Conservation (phyloP, 805 yeast species). For the Saccharomycodes ludwigii region DNA sequence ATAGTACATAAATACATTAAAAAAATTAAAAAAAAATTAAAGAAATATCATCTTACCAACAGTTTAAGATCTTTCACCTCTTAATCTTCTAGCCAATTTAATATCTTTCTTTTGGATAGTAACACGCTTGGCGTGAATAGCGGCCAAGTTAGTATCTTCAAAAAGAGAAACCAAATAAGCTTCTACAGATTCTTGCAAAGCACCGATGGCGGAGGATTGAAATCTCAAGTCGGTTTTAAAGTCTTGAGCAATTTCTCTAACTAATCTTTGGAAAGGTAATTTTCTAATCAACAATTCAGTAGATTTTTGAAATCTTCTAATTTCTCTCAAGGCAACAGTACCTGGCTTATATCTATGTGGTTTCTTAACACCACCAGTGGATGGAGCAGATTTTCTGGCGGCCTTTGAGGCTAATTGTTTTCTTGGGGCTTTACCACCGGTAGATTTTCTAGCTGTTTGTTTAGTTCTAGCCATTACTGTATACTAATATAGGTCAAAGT, state of each 20-base stretch:
- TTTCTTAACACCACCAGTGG: constrained; percentile 85
- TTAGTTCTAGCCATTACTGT: constrained; percentile 76
- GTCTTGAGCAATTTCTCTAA: constrained; percentile 90
- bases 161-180: constrained; percentile 91
- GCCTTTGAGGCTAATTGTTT: constrained; percentile 84
- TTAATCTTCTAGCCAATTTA: constrained; percentile 92
- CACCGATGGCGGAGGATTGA: constrained; percentile 95
- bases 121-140: constrained; percentile 97
- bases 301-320: constrained; percentile 92
- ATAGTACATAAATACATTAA: no score
- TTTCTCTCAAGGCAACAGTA: constrained; percentile 91
- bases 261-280: constrained; percentile 93
- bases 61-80: constrained; percentile 82
- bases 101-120: constrained; percentile 97
- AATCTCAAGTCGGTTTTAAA: constrained; percentile 87
- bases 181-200: constrained; percentile 95
- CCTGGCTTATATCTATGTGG: constrained; percentile 97
- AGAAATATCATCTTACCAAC: constrained; percentile 11
- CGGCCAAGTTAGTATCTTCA: constrained; percentile 96
- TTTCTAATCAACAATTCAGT: constrained; percentile 90
- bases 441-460: constrained; percentile 88
- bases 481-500: constrained; percentile 11
- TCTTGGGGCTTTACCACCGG: constrained; percentile 96
- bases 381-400: constrained; percentile 86
- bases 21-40: no score